Base-by-base conservation (phyloP, 1,284 basidiomycete species). In the Papiliotrema fonsecae region DNA sequence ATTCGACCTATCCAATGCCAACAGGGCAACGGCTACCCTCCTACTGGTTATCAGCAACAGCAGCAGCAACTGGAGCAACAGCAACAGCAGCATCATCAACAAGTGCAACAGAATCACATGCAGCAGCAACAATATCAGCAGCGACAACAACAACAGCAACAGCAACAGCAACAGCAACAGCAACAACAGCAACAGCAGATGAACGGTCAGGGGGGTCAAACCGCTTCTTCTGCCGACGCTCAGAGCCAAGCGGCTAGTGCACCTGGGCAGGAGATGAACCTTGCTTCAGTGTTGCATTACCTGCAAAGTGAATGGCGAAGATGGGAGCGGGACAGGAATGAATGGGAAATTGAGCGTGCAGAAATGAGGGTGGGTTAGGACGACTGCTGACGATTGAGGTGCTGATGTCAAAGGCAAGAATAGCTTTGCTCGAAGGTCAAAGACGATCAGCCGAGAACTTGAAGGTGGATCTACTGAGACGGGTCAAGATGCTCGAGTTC, bases 401-500 rank as follows among this genome's bases (percentile, higher is more conserved):
- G n/a, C 18, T 21, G 18, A 19, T 22, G 27, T 16, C 38, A 65
- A n/a, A 92, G 87, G 92, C 93, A 48, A 84, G 94, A 45, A 97
- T 98, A 61, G 94, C 94, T n/a, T 79, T 97, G 45, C 82, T 98
- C 47, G 94, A 98, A 72, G 94, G 94, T 43, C 93, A 97, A 73
- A 84, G 92, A 48, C 80, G 93, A 51, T 94, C 91, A 2, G 93
- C 93, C 61, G 94, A 98, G 75, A 97, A 97, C 72, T 84, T 96
- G 57, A 92, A 97, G 74, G 83, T 94, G 47, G 94, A 97, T 74
- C 80, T 97, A 39, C 85, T 94, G 81, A 82, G 93, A 49, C 84
- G 94, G 49, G 96, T 97, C 63, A 97, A 96, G 81, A 97, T 99
- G 94, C 83, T 98, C 46, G 96, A 99, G 75, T 97, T 90, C 72